Evolutionary conservation across 257 asterid species (phyloP), one percentile per base, ranked within the genome.

Genomic region (Datura wrightii): DNA sequence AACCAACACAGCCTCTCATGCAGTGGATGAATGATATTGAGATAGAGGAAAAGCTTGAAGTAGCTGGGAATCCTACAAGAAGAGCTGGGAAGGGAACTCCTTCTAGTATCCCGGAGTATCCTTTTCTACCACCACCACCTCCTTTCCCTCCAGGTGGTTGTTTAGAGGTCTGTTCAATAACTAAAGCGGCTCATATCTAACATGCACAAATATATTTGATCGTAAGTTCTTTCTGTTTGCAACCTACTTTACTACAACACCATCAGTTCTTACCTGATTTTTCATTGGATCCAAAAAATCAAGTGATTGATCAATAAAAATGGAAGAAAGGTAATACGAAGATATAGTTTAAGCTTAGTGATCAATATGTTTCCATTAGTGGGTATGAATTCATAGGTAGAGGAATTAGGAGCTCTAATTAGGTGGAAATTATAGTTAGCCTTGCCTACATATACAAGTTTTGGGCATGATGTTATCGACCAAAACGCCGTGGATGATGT

Each of bases 1-100:
- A 81, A 94, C 98, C 82, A 90, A 96, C 89, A 89, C 92, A 89
- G 98, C 98, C 55, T 97, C 98, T 83, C 92, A 94, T 89, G 97
- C 94, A 37, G 52, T 81, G 54, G 97, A 96, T 88, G 97, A 93
- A 78, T n/a, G 95, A 89, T 24, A 90, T 87, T 69, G 98, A 92
- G 84, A 84, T 60, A 34, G 90, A 90, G 76, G 97, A 93, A 83
- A 93, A 82, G 85, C 42, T 62, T 85, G 95, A 79, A 34, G 89
- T 19, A 66, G 79, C 58, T 85, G 87, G 80, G 82, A 86, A 84
- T 67, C 65, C 86, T 65, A n/a, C 87, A 55, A 70, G 83, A 53
- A 86, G 66, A 85, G 62, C 85, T 74, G 90, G 83, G 85, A 72
- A 81, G 39, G 94, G 88, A 59, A 86, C 41, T 78, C 55, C 87